Base-by-base conservation (phyloP, 164 flowering plant species). In the Platanus orientalis region DNA sequence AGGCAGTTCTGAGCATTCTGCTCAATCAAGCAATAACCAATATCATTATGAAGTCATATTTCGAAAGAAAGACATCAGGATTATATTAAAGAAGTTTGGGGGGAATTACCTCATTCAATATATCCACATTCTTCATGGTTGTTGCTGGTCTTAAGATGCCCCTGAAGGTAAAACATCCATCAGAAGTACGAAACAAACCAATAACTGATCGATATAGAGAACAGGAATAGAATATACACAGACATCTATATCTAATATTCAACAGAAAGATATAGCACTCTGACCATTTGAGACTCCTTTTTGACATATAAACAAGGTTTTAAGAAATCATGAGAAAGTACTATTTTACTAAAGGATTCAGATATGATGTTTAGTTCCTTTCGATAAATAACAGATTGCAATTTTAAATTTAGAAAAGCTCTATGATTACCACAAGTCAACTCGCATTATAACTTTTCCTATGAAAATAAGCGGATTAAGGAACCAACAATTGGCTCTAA, bases 61-160 rank as follows among this genome's bases (percentile, higher is more conserved):
- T 44, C 24, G 58, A 16, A 36, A 50, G 13, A 21, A 34, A 57
- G 23, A 21, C 21, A 29, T 42, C 60, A 29, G 10, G 1, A 13
- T 16, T 36, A 42, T 45, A 17, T 36, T 39, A 25, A 1, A 16
- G 32, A 25, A 69, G 62, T 32, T 14, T 12, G 13, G 11, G 34
- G 12, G 29, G 6, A 60, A 64, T 76, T 80, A 91, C 99, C 69
- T 86, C 83, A 48, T 60, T 79, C 78, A 94, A 73, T 34, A 76
- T 58, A 67, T 75, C 62, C 66, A 84, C 69, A 69, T 79, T 79
- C 84, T 89, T 95, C 73, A 67, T 19, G 71, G 71, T 78, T 74
- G 75, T 61, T 54, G 86, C 96, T 49, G 97, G 99, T 74, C 94
- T 79, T 71, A 91, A 62, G 76, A 91, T 88, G 58, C 97, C 99